A percentile compares a stretch with the other conserved stretches of the same genome.
These are phyloP conservation scores for Elaeagnus macrophylla DNA, from an alignment of 306 rosid genomes.

Conservation along the genomic window DNA sequence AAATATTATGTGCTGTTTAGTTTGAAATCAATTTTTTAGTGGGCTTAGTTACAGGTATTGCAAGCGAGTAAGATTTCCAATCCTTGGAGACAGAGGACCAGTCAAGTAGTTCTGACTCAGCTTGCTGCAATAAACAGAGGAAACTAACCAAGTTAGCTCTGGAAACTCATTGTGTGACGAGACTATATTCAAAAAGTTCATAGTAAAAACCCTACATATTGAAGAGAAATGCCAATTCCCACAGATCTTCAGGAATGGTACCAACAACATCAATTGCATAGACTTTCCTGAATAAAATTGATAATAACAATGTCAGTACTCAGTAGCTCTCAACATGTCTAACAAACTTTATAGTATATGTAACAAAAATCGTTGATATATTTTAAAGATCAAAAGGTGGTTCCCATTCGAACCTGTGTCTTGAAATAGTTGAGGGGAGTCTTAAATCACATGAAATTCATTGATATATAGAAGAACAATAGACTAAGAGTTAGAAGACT, in stretches of 20 bases:
- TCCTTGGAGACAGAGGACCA: slow-evolving; percentile 49
- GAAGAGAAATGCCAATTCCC: slow-evolving; percentile 59
- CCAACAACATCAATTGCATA: slow-evolving; percentile 33
- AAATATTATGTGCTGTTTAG: neutral
- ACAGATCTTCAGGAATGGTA: slow-evolving; percentile 58
- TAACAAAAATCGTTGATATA: neutral
- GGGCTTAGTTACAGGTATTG: slow-evolving; percentile 46
- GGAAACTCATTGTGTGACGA: neutral
- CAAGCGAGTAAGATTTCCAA: slow-evolving; percentile 54
- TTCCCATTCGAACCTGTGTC: too few relatives aligned
- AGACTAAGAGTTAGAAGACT: slow-evolving; percentile 15
- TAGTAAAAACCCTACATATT: slow-evolving; percentile 48
- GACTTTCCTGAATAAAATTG: slow-evolving; percentile 41
- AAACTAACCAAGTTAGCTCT: neutral
- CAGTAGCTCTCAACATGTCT: too few relatives aligned
- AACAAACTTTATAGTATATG: too few relatives aligned
- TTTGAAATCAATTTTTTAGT: neutral
- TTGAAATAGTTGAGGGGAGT: too few relatives aligned
- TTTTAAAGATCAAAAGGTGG: neutral
- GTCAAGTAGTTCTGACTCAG: slow-evolving; percentile 53
- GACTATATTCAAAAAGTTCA: neutral
- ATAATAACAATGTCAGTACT: neutral
- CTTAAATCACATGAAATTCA: too few relatives aligned
- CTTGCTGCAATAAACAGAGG: slow-evolving; percentile 31
- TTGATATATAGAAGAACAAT: too few relatives aligned